A percentile compares a stretch with the other conserved stretches of the same genome.
phyloP scores from a whole-genome alignment of 805 yeast species.

The Kluyveromyces starmeri region DNA sequence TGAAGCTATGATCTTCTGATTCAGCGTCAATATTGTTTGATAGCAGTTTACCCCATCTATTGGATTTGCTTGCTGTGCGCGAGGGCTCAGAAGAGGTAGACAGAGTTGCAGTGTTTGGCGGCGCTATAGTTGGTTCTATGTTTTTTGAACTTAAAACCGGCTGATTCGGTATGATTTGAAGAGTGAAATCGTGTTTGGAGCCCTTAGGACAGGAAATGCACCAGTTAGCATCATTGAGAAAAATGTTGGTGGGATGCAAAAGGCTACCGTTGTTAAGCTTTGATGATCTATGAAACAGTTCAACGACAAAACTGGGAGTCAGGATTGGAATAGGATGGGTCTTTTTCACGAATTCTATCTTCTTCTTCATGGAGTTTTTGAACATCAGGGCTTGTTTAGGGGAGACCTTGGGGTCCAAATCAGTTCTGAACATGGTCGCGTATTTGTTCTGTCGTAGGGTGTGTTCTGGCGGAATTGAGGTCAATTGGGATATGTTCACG shows the following conservation, averaged over 20 bases:
- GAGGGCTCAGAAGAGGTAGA: not conserved
- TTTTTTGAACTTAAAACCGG: not conserved
- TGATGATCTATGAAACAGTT: constrained; percentile 14
- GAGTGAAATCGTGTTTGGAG: constrained; percentile 15
- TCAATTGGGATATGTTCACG: constrained; percentile 23
- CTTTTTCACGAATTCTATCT: constrained; percentile 25
- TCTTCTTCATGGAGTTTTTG: constrained; percentile 27
- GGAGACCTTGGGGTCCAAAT: constrained; percentile 7
- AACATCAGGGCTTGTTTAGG: constrained; percentile 18
- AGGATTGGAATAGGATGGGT: constrained; percentile 25
- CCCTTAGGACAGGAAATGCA: constrained; percentile 28
- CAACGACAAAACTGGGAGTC: constrained; percentile 26
- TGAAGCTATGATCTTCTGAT: constrained; percentile 7
- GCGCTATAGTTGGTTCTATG: not conserved
- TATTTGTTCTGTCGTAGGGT: constrained; percentile 25
- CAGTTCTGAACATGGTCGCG: constrained; percentile 20
- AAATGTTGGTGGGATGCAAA: constrained; percentile 9
- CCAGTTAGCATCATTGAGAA: constrained; percentile 26
- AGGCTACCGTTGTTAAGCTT: constrained; percentile 1
- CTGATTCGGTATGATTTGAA: constrained; percentile 11
- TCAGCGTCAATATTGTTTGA: constrained; percentile 12
- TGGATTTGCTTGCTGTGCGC: constrained; percentile 9
- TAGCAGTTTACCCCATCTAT: constrained; percentile 27
- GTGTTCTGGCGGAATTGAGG: constrained; percentile 20
- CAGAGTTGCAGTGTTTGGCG: not conserved